Conservation (phyloP, 2,329 filamentous ascomycete genomes). For the Colletotrichum horii region DNA sequence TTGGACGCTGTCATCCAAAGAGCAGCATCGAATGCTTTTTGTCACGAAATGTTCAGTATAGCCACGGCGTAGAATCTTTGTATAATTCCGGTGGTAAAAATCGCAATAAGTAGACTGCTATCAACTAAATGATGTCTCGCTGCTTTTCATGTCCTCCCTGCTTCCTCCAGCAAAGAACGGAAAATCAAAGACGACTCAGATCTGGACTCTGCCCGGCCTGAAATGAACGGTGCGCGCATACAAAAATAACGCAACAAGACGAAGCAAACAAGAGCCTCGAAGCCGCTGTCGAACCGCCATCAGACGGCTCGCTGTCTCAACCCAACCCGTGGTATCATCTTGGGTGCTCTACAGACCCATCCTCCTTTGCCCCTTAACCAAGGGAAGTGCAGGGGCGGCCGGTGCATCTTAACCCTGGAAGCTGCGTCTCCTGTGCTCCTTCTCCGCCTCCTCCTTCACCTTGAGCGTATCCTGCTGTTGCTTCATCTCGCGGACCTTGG, state of each 20-base stretch:
- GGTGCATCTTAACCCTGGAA: conserved; percentile 26
- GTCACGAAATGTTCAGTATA: background rate
- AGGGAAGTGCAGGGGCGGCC: background rate
- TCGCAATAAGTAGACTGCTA: background rate
- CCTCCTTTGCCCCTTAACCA: background rate
- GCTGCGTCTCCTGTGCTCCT: conserved; percentile 48
- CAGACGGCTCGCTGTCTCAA: background rate
- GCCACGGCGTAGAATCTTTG: background rate
- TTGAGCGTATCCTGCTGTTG: conserved; percentile 79
- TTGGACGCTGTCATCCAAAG: background rate
- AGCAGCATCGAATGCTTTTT: background rate
- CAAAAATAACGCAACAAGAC: background rate
- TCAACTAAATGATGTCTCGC: background rate
- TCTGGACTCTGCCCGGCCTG: background rate
- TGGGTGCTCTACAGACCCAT: background rate
- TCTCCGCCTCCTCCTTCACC: conserved; percentile 63
- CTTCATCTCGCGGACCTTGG: conserved; percentile 93
- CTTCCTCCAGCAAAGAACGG: background rate
- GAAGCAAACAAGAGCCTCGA: background rate
- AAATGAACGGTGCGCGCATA: background rate
- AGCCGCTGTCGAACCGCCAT: background rate
- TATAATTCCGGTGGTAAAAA: background rate
- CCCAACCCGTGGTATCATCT: conserved; percentile 15
- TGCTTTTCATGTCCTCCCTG: background rate
- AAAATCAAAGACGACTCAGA: background rate